Evolutionary conservation across 208 protist species (phyloP), one percentile per base, ranked within the genome.

Genomic region (Acanthamoeba royreba): DNA sequence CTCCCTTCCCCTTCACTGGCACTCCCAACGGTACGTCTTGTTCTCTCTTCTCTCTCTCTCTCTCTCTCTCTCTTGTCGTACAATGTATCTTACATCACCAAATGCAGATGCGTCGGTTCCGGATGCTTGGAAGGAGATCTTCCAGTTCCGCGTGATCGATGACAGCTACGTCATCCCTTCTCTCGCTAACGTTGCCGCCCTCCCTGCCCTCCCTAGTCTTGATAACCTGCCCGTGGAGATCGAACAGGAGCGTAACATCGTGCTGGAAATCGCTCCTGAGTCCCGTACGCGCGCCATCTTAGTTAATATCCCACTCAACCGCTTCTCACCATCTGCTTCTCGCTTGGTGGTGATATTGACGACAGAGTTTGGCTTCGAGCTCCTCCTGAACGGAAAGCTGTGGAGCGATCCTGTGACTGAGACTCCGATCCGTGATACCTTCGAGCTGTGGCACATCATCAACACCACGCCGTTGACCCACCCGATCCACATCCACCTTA

Each of bases 401-500:
- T 89, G n/a, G 7, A 28, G 42, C 53, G 81, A 89, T 2, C 25
- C 19, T 28, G 22, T 40, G 7, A 89, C 81, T 5, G 81, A 89
- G 81, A 89, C 81, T 19, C 81, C 81, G 9, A 25, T 33, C 13
- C 35, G 53, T 13, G 53, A 89, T 31, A 89, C 81, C 4, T 33
- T 66, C 9, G 81, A 89, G 46, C 81, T 89, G 46, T 89, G 81
- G 81, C 25, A 89, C 13, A 69, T 89, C 13, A 89, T 89, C 81
- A 89, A 89, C 81, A 7, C 63, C 0, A 69, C 81, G 4, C 8
- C 40, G 9, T 19, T 38, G 46, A 46, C 81, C 33, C 81, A 89
- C 81, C 81, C 81, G 49, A 61, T 89, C 19, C 81, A 89, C 81
- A 55, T 89, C 81, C 81, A 89, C 46, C 46, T 89, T 22, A 89